phyloP scores from a whole-genome alignment of 768 basidiomycete genomes.

The Lentinula raphanica region DNA sequence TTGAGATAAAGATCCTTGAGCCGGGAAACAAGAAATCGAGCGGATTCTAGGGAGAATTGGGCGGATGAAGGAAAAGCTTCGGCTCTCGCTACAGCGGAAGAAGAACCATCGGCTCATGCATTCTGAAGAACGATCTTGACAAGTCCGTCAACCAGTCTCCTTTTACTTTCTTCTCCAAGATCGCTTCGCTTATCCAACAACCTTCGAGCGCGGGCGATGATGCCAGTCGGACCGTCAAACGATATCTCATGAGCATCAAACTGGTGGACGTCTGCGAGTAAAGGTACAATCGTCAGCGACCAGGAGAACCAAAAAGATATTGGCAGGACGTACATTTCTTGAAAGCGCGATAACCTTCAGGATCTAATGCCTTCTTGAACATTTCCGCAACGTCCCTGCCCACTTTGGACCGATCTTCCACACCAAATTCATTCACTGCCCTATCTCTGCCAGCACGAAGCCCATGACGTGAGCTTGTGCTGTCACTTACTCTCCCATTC shows the following conservation, averaged over 20 bases:
- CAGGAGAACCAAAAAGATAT: conserved; percentile 2
- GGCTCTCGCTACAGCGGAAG: background rate
- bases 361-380: conserved; percentile 42
- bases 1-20: background rate
- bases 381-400: conserved; percentile 44
- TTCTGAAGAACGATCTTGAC: conserved; percentile 53
- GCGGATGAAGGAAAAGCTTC: background rate
- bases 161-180: conserved; percentile 43
- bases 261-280: conserved; percentile 59
- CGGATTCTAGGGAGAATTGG: background rate
- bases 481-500: conserved; percentile 17
- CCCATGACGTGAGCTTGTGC: conserved; percentile 23
- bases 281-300: conserved; percentile 6
- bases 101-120: conserved; percentile 22
- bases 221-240: conserved; percentile 68
- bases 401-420: conserved; percentile 24
- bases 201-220: conserved; percentile 58
- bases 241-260: conserved; percentile 74
- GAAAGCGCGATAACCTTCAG: conserved; percentile 42
- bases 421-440: conserved; percentile 15
- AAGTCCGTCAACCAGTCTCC: conserved; percentile 54
- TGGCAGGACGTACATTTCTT: conserved; percentile 55
- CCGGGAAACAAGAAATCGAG: background rate
- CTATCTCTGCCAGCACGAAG: conserved; percentile 17
- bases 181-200: conserved; percentile 48